phyloP scores from a whole-genome alignment of 306 rosid species.

The Hippophae tibetana region DNA sequence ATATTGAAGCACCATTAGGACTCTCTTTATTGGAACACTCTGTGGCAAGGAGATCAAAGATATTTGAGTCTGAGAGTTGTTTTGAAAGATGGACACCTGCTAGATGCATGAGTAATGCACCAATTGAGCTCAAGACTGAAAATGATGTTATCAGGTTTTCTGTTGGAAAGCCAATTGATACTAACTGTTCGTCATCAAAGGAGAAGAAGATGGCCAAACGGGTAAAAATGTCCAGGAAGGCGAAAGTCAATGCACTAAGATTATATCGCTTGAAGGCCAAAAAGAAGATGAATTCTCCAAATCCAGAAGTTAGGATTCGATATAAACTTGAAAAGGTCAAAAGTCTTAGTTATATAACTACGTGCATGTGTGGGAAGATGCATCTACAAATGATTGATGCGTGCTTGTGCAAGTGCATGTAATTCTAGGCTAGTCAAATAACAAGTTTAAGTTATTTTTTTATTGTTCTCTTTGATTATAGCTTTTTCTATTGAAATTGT shows the following conservation, averaged over 20 bases:
- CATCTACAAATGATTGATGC: no score
- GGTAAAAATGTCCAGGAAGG: conserved; percentile 53
- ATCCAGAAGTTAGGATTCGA: conserved; percentile 80
- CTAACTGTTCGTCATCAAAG: conserved; percentile 11
- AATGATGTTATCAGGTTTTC: conserved; percentile 53
- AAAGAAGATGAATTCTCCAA: conserved; percentile 79
- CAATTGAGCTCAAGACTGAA: conserved; percentile 46
- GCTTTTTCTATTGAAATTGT: no score
- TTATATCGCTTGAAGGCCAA: conserved; percentile 77
- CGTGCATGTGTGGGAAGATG: background rate
- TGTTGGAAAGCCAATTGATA: conserved; percentile 19
- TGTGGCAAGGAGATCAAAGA: conserved; percentile 18
- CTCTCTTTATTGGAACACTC: conserved; percentile 11
- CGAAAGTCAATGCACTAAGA: conserved; percentile 68
- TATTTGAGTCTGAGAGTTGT: conserved; percentile 13
- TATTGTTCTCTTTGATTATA: no score
- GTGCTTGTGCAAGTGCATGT: no score
- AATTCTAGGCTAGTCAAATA: no score
- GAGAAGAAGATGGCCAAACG: conserved; percentile 23
- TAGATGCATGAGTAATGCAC: conserved; percentile 40
- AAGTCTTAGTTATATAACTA: background rate
- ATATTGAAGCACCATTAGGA: conserved; percentile 14
- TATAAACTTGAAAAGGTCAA: conserved; percentile 77
- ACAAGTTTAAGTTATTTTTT: no score
- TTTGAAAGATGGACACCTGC: conserved; percentile 26